phyloP scores from a whole-genome alignment of 1,139 yeast genomes.

The Debaryomyces fabryi region DNA sequence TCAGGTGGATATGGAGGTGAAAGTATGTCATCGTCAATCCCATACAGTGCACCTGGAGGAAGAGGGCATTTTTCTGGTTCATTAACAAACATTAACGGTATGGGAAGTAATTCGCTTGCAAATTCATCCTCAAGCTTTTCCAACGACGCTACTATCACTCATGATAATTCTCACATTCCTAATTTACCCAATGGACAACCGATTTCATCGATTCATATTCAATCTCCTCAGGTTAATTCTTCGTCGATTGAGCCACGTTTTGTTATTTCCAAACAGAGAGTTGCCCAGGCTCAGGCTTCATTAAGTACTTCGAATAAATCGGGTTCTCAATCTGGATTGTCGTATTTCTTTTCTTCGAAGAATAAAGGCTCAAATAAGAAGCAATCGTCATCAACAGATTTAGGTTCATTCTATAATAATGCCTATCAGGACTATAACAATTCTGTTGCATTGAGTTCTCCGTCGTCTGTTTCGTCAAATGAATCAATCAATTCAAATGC shows the following conservation, averaged over 20 bases:
- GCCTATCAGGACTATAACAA: conserved; percentile 26
- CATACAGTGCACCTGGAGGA: conserved; percentile 74
- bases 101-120: conserved; percentile 1
- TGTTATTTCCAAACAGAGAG: conserved; percentile 70
- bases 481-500: conserved; percentile 36
- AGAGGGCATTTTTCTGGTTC: conserved; percentile 26
- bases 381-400: conserved; percentile 42
- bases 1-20: conserved; percentile 40
- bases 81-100: conserved; percentile 5
- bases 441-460: conserved; percentile 33
- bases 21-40: conserved; percentile 64
- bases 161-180: conserved; percentile 35
- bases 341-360: conserved; percentile 46
- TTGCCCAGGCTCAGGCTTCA: conserved; percentile 52
- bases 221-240: conserved; percentile 63
- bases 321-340: conserved; percentile 53
- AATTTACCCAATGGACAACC: conserved; percentile 57
- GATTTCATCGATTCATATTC: conserved; percentile 63
- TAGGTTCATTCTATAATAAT: conserved; percentile 50
- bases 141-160: conserved; percentile 15
- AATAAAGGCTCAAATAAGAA: conserved; percentile 30
- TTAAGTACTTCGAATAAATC: conserved; percentile 38
- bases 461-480: conserved; percentile 41
- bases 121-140: conserved; percentile 6
- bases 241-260: conserved; percentile 69